phyloP scores from a whole-genome alignment of 2,329 filamentous ascomycete genomes.

The Talaromyces sp. region DNA sequence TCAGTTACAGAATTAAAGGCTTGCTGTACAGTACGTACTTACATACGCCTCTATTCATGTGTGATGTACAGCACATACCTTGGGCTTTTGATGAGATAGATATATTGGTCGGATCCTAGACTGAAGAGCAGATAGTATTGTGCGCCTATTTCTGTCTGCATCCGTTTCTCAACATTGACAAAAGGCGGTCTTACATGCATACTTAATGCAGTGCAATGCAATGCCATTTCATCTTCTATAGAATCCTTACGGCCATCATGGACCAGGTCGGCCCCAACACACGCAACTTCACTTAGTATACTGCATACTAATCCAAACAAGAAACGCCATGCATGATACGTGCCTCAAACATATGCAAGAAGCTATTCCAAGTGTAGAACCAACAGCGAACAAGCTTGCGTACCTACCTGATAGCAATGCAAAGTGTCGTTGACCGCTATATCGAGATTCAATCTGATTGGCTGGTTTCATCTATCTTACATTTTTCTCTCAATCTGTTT shows the following conservation, averaged over 20 bases:
- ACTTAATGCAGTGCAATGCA: not conserved
- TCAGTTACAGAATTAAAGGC: not conserved
- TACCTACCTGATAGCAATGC: not conserved
- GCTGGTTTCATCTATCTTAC: not conserved
- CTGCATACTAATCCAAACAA: not conserved
- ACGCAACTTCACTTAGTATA: not conserved
- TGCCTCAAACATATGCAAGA: not conserved
- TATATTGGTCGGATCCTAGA: not conserved
- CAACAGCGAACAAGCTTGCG: not conserved
- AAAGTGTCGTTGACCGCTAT: slow-evolving; percentile 2
- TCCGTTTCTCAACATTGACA: not conserved
- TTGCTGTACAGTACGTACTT: too few species aligned
- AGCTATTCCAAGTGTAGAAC: not conserved
- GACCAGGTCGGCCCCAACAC: not conserved
- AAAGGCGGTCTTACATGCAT: not conserved
- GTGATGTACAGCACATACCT: not conserved
- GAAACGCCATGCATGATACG: slow-evolving; percentile 3
- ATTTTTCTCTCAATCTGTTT: not conserved
- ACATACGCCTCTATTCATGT: not conserved
- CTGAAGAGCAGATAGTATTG: not conserved
- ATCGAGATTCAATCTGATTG: not conserved
- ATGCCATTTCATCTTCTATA: not conserved
- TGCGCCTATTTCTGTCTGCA: not conserved
- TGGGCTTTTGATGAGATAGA: not conserved
- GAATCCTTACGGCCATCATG: not conserved